Base-by-base conservation (phyloP, 2,329 filamentous ascomycete species). In the Aspergillus ibericus region DNA sequence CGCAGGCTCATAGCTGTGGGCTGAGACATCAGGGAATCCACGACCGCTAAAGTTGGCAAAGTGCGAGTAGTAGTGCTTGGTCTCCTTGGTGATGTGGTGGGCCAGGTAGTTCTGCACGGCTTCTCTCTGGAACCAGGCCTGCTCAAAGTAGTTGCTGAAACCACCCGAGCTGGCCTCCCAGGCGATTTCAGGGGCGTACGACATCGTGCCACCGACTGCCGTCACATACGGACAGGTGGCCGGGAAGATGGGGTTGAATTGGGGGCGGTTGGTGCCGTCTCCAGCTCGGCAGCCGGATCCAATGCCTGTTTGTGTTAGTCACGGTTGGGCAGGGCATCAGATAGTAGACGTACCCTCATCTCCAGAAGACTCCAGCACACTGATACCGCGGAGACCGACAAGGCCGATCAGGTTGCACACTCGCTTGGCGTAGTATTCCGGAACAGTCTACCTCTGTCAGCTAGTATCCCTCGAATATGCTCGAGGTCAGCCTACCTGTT, bases 151-250 rank as follows among this genome's bases (percentile, higher is more conserved):
- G 68, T 83, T 77, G 60, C 77, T 80, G 72, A 85, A 85, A 1
- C 82, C 82, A 3, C 78, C 78, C 7, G 71, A 70, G 44, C 76
- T 71, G 47, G 77, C 77, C 42, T 77, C 78, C 16, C 81, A 79
- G 4, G 78, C 77, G 13, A 77, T 75, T 67, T 84, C 81, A 15
- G 80, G 81, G 53, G 77, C 69, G 44, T 81, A 74, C 62, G 78
- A 73, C 63, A 75, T 73, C 1, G 85, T 87, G 1, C 83, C 88
- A 9, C 88, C 88, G 1, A 91, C 83, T 2, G 82, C 76, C 0
- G 88, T 91, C 6, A 90, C 83, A 70, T 84, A 91, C 0, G 88
- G 88, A 66, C 88, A 91, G 0, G 83, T 82, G 0, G 82, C 83
- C 0, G 88, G 88, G 72, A 90, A 91, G 6, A 80, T 82, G 1